These are phyloP conservation scores for Fragaria ananassa DNA, from an alignment of 306 rosid species.

Conservation along the genomic window DNA sequence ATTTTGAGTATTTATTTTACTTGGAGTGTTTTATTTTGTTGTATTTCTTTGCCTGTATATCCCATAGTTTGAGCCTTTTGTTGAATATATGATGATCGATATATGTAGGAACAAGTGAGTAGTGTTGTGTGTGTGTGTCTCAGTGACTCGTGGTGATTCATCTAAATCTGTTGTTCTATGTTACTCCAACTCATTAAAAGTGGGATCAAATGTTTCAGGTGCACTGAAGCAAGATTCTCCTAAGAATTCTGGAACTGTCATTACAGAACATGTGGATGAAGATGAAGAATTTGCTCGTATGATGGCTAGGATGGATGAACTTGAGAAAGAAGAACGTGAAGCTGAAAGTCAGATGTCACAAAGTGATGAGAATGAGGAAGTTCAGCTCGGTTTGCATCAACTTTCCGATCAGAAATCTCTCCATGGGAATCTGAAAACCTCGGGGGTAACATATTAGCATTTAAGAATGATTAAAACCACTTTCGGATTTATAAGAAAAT, in stretches of 20 bases:
- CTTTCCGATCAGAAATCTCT: conserved; percentile 35
- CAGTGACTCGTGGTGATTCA: too few species aligned
- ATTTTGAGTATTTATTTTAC: neutral
- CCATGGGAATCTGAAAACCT: conserved; percentile 26
- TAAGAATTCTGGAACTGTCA: conserved; percentile 25
- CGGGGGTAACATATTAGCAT: conserved; percentile 41
- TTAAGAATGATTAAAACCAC: conserved; percentile 19
- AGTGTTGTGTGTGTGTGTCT: neutral
- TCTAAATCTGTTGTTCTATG: neutral
- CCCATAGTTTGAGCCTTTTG: neutral
- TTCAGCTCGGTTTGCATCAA: conserved; percentile 33
- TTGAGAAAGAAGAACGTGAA: conserved; percentile 77
- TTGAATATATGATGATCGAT: neutral
- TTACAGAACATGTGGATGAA: conserved; percentile 24
- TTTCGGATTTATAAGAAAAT: conserved; percentile 13
- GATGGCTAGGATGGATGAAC: conserved; percentile 59
- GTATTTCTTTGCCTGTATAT: neutral
- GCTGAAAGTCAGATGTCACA: conserved; percentile 51
- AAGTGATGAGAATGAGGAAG: conserved; percentile 36
- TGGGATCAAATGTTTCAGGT: conserved; percentile 35
- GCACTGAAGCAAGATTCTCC: conserved; percentile 33
- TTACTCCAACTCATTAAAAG: neutral
- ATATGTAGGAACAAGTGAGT: neutral
- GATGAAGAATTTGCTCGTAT: conserved; percentile 58
- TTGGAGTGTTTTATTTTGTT: neutral